Evolutionary conservation across 208 protist species (phyloP), one percentile per base, ranked within the genome.

Genomic region (Leishmania major): DNA sequence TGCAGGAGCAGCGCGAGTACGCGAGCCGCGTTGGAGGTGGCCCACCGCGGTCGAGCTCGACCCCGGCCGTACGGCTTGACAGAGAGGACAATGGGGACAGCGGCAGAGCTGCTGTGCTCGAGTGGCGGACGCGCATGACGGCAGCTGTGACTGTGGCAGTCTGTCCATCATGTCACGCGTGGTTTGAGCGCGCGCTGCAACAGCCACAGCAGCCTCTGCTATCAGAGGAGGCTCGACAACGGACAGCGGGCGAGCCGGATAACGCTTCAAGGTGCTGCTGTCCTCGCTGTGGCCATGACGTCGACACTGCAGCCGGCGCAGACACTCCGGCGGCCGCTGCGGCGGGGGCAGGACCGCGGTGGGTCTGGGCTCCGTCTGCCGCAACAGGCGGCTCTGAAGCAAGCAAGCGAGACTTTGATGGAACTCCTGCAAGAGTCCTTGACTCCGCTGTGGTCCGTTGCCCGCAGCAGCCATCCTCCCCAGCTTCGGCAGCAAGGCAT

Each of bases 81-180:
- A 73, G 70, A 37, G 70, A 40, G 11, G 49, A 45, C 13, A 67
- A 8, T 1, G 77, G 45, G 28, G 17, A 64, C 45, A 25, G 5
- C 64, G 49, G 11, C 45, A 6, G 31, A 45, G 7, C 60, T 53
- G 66, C 43, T 10, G 53, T 28, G n/a, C 45, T 55, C 45, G 69
- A 76, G 70, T 85, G 82, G 82, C 76, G 82, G 40, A 79, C 82
- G 11, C 57, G 51, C 28, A 37, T 85, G 82, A 66, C 25, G 47
- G 77, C 76, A 1, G 77, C 82, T 43, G 49, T 81, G 60, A 75
- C 72, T 10, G 19, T 85, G 15, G 70, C 62, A 3, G 77, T 78
- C 40, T 85, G 82, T 59, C 35, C 77, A 17, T 59, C 82, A 47
- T 85, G 82, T 51, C 37, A 75, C 57, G 62, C 72, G 22, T 71